Percentiles rank a stretch among this genome's conserved stretches.
phyloP scores from a whole-genome alignment of 2,329 filamentous ascomycete species.

The Fusarium beomiforme region DNA sequence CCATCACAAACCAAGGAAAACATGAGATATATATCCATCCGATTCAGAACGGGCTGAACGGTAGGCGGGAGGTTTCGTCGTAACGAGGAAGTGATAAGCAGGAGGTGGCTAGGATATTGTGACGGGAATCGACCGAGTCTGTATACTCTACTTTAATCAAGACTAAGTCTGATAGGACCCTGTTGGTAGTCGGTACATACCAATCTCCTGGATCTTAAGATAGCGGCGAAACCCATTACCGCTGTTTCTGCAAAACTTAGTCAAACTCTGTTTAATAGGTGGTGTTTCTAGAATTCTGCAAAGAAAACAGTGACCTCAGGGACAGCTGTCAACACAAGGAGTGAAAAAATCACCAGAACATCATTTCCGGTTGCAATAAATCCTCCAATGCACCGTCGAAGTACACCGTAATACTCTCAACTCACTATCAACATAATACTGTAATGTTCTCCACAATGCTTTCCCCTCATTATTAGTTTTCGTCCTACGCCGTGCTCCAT shows the following conservation, averaged over 20 bases:
- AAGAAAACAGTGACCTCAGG: constrained; percentile 22
- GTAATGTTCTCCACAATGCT: constrained; percentile 7
- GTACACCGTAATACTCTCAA: constrained; percentile 3
- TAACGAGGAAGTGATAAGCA: constrained; percentile 24
- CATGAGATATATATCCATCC: constrained; percentile 26
- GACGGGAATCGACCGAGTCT: constrained; percentile 34
- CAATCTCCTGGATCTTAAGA: background rate
- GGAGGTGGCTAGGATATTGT: constrained; percentile 20
- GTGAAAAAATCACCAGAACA: background rate
- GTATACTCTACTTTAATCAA: constrained; percentile 24
- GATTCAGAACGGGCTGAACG: constrained; percentile 17
- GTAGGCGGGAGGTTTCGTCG: constrained; percentile 1
- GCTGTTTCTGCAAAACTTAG: constrained; percentile 2
- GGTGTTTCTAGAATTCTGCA: constrained; percentile 28
- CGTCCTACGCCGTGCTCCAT: constrained; percentile 18
- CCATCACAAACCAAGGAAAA: constrained; percentile 31
- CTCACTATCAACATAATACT: background rate
- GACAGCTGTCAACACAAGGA: background rate
- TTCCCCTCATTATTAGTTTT: constrained; percentile 17
- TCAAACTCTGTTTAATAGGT: constrained; percentile 9
- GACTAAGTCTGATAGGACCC: background rate
- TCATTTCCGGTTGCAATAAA: background rate
- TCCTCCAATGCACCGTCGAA: background rate
- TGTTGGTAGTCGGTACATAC: constrained; percentile 4
- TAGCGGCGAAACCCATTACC: background rate